Evolutionary conservation across 345 rosid species (phyloP), one percentile per base, ranked within the genome.

Genomic region (Rhodomyrtus tomentosa): DNA sequence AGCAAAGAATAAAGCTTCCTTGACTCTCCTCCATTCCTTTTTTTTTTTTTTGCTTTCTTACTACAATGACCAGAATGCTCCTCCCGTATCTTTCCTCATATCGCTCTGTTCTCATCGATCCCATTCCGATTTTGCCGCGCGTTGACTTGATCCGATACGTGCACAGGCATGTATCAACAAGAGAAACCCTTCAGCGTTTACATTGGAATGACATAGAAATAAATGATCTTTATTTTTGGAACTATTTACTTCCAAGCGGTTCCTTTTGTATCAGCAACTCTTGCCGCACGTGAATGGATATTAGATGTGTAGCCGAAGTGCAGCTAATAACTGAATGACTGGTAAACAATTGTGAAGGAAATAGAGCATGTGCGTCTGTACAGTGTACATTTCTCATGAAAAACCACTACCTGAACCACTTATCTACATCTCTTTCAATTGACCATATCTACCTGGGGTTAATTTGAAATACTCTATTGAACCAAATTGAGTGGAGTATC

Each of bases 401-500:
- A 62, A 32, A 18, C 76, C 42, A 16, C 76, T 32, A 62, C 76
- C 42, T 18, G 76, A 62, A 62, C 3, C 13, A 62, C 42, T 18
- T 62, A 1, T 32, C 24, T 62, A 18, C 76, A 32, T 62, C 76
- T 21, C 56, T 32, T 62, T 51, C 82, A 27, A 27, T 21, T n/a
- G 5, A 32, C 76, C 54, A 73, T 38, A 10, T 32, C 81, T 87
- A 86, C 62, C 40, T 49, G 51, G 92, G 80, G 84, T 87, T 91
- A 32, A 88, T 86, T 86, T 92, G 96, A 55, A 91, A 93, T 52
- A 94, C 95, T 89, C 99, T 90, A 59, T 93, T 96, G 89, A 87
- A 94, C 99, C 99, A 96, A 81, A 94, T 87, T 29, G 98, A 93
- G 85, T 96, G 98, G 59, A 96, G 97, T 85, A 96, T 95, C 98